Conservation (phyloP, 2,329 filamentous ascomycete species). For the Sclerotinia minor region DNA sequence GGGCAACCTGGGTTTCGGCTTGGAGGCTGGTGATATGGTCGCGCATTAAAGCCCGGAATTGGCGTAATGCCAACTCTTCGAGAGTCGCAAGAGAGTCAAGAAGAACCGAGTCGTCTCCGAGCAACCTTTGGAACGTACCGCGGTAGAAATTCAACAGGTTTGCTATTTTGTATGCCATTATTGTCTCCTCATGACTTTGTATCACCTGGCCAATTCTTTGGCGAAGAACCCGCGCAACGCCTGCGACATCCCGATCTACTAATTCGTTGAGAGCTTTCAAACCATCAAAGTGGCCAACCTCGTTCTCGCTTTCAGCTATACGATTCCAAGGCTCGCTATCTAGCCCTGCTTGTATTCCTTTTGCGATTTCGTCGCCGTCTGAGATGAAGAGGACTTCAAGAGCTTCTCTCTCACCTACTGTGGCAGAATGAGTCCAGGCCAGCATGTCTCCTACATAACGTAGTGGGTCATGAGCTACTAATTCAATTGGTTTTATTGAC, state of each 20-base stretch:
- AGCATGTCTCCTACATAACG: conserved; percentile 97
- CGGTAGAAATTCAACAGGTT: conserved; percentile 90
- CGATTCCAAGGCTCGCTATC: conserved; percentile 83
- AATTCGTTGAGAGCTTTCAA: conserved; percentile 79
- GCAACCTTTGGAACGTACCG: conserved; percentile 76
- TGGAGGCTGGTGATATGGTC: conserved; percentile 78
- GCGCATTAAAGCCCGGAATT: conserved; percentile 78
- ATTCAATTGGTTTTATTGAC: conserved; percentile 84
- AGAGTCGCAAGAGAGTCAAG: conserved; percentile 67
- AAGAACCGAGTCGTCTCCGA: conserved; percentile 68
- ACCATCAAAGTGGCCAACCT: conserved; percentile 69
- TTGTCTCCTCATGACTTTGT: conserved; percentile 86
- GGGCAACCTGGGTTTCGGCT: conserved; percentile 66
- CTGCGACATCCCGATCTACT: conserved; percentile 80
- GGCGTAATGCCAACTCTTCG: conserved; percentile 73
- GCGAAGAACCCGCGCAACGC: conserved; percentile 79
- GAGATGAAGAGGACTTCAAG: conserved; percentile 88
- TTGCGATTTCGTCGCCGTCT: conserved; percentile 84
- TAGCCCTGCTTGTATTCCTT: conserved; percentile 74
- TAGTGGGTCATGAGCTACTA: conserved; percentile 86
- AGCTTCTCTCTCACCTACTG: conserved; percentile 90
- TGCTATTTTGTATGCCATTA: conserved; percentile 83
- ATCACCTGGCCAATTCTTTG: conserved; percentile 90
- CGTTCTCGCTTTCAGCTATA: conserved; percentile 57
- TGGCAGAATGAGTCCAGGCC: conserved; percentile 91